Evolutionary conservation across 495 filamentous ascomycete genomes (phyloP).

Genomic region (Xylaria castorea): DNA sequence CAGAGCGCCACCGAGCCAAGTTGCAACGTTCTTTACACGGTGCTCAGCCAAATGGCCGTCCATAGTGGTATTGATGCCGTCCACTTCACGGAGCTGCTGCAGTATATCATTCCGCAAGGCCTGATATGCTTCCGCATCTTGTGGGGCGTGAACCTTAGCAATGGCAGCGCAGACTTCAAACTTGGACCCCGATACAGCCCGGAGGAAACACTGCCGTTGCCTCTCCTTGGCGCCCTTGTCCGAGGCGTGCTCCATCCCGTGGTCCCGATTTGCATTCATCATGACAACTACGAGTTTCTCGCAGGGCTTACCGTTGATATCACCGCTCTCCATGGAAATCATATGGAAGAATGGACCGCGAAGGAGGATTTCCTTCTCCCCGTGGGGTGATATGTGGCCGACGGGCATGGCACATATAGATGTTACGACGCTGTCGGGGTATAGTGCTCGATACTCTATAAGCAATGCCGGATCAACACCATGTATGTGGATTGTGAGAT

Average conservation of each 20-base stretch:
- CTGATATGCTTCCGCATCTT: neutral
- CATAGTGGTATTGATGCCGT: neutral
- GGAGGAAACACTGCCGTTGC: constrained; percentile 1
- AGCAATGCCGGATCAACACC: neutral
- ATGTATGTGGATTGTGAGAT: neutral
- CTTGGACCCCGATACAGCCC: neutral
- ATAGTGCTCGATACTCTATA: neutral
- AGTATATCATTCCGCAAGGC: neutral
- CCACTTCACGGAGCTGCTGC: neutral
- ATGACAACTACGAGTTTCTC: constrained; percentile 3
- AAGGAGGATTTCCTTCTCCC: neutral
- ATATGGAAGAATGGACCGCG: neutral
- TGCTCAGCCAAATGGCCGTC: neutral
- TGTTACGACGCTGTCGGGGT: neutral
- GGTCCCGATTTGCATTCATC: constrained; percentile 1
- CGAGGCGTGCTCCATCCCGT: neutral
- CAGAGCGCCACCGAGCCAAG: neutral
- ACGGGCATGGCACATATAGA: neutral
- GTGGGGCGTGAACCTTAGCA: neutral
- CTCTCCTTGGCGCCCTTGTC: neutral
- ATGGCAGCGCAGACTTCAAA: neutral
- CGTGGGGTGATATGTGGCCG: neutral
- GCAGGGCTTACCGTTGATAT: neutral
- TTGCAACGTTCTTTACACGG: neutral
- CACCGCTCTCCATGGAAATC: neutral